These are phyloP conservation scores for Plasmodium chabaudi DNA, from an alignment of 169 alveolate genomes.

Conservation along the genomic window DNA sequence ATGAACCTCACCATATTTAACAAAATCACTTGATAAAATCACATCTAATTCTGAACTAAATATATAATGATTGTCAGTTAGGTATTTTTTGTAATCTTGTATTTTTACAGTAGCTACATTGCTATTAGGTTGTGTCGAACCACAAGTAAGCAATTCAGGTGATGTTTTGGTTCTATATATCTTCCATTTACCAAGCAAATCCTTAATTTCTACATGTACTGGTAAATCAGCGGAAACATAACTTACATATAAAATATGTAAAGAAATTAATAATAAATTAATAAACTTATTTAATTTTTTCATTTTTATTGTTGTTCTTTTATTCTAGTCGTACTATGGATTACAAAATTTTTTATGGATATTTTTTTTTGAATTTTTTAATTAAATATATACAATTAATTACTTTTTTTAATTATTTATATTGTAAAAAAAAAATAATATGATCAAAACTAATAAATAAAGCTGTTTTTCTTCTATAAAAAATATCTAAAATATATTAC, in stretches of 20 bases:
- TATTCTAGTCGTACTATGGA: too few species aligned
- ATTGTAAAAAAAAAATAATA: too few species aligned
- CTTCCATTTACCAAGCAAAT: slow-evolving; percentile 73
- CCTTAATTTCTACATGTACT: slow-evolving; percentile 34
- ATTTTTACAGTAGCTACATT: slow-evolving; percentile 43
- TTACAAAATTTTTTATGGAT: too few species aligned
- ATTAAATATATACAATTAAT: too few species aligned
- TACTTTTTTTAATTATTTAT: too few species aligned
- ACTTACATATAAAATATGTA: slow-evolving; percentile 25
- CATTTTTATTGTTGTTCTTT: slow-evolving; percentile 18
- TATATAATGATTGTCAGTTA: slow-evolving; percentile 21
- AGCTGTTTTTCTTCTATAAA: too few species aligned
- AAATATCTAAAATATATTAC: too few species aligned
- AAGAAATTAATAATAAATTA: slow-evolving; percentile 16
- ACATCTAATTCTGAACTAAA: slow-evolving; percentile 39
- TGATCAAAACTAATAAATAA: too few species aligned
- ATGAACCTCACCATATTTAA: slow-evolving; percentile 45
- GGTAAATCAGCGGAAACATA: slow-evolving; percentile 61
- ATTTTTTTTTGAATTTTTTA: too few species aligned
- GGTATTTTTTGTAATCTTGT: slow-evolving; percentile 39
- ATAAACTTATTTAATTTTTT: background rate
- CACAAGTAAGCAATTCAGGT: slow-evolving; percentile 47
- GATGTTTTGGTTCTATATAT: slow-evolving; percentile 31
- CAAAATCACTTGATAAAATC: slow-evolving; percentile 63
- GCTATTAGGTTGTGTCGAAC: slow-evolving; percentile 70